Conservation (phyloP, 345 rosid genomes). For the Linum lewisii region DNA sequence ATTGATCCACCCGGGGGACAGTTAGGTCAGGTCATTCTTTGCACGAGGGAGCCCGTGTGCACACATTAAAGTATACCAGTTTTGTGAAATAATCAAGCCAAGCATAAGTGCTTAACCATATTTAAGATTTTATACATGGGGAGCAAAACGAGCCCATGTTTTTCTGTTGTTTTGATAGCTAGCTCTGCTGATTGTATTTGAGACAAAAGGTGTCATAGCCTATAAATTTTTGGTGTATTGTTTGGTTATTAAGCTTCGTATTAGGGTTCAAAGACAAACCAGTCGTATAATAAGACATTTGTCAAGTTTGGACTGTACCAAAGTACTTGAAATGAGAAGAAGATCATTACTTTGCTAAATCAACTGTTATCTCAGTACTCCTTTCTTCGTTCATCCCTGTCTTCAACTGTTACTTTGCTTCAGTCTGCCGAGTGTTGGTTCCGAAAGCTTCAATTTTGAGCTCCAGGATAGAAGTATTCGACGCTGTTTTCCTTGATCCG, state of each 20-base stretch:
- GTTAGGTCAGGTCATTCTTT: conserved; percentile 52
- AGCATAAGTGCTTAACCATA: background rate
- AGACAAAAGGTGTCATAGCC: background rate
- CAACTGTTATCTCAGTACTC: too few relatives aligned
- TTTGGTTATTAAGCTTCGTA: background rate
- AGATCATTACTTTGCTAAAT: background rate
- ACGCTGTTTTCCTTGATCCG: conserved; percentile 62
- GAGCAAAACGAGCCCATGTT: background rate
- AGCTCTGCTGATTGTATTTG: background rate
- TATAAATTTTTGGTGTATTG: background rate
- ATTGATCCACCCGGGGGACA: conserved; percentile 6
- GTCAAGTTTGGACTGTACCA: background rate
- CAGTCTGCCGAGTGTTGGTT: too few relatives aligned
- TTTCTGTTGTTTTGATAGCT: too few relatives aligned
- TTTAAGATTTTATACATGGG: background rate
- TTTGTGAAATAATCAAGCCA: background rate
- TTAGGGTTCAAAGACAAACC: background rate
- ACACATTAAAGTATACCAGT: conserved; percentile 13
- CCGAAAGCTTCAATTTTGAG: conserved; percentile 20
- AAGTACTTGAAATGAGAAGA: background rate
- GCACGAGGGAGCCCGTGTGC: conserved; percentile 24
- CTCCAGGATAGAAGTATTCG: conserved; percentile 77
- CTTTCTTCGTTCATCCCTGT: too few relatives aligned
- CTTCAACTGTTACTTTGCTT: too few relatives aligned
- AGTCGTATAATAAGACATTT: background rate